Percentiles rank a stretch among this genome's conserved stretches.
Evolutionary conservation across 768 basidiomycete genomes (phyloP).

Genomic region (Lactifluus pinguis): DNA sequence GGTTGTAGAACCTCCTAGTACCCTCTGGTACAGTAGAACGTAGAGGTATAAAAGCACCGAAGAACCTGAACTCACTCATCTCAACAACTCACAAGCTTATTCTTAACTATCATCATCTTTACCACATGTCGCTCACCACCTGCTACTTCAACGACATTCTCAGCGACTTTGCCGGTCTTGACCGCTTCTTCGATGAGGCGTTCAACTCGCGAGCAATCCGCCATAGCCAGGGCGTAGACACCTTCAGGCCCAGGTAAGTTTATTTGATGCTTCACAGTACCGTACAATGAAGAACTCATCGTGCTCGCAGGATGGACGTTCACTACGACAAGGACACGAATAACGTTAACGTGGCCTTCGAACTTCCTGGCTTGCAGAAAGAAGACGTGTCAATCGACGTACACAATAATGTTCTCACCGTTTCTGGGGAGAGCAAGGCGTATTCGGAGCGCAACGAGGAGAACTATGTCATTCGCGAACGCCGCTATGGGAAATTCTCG

Average conservation of each 20-base stretch:
- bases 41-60: neutral
- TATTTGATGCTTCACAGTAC: neutral
- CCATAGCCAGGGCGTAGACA: neutral
- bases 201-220: neutral
- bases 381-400: slow-evolving; percentile 45
- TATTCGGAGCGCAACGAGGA: slow-evolving; percentile 28
- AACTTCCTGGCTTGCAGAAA: slow-evolving; percentile 45
- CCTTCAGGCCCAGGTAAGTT: slow-evolving; percentile 2
- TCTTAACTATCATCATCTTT: neutral
- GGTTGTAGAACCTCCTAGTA: neutral
- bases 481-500: slow-evolving; percentile 24
- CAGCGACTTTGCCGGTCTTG: neutral
- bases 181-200: slow-evolving; percentile 3
- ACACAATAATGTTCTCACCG: slow-evolving; percentile 37
- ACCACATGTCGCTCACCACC: neutral
- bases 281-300: neutral
- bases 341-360: slow-evolving; percentile 44
- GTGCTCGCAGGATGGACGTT: slow-evolving; percentile 36
- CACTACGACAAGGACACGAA: slow-evolving; percentile 40
- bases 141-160: neutral
- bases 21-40: neutral
- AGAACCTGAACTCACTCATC: neutral
- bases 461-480: slow-evolving; percentile 29
- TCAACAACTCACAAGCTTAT: neutral
- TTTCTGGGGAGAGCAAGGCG: slow-evolving; percentile 39